Conservation (phyloP, 352 stramenopile species). For the Phytopythium kandeliae region DNA sequence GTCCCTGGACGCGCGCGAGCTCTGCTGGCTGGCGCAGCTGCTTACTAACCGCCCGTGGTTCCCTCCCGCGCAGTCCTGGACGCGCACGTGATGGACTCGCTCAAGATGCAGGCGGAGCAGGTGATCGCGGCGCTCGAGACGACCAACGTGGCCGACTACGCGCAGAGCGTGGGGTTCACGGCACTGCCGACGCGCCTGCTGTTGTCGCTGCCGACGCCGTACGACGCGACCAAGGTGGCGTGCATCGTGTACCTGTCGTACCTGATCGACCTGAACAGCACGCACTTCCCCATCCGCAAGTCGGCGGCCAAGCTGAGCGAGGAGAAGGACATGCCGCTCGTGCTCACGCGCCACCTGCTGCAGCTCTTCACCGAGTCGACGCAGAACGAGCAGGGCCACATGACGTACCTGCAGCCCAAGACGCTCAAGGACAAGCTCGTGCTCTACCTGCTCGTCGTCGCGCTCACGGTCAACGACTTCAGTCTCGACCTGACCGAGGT, state of each 20-base stretch:
- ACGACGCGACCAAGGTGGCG: slow-evolving; percentile 62
- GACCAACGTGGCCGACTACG: slow-evolving; percentile 51
- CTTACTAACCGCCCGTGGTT: slow-evolving; percentile 4
- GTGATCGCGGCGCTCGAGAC: slow-evolving; percentile 55
- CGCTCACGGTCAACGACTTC: slow-evolving; percentile 69
- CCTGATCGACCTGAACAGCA: slow-evolving; percentile 58
- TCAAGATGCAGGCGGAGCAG: slow-evolving; percentile 72
- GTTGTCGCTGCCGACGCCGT: slow-evolving; percentile 57
- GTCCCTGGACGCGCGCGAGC: slow-evolving; percentile 8
- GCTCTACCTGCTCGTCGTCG: slow-evolving; percentile 68
- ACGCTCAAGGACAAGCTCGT: slow-evolving; percentile 77
- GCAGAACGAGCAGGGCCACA: slow-evolving; percentile 44
- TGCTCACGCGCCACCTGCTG: slow-evolving; percentile 63
- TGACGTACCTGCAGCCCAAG: slow-evolving; percentile 72
- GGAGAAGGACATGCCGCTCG: slow-evolving; percentile 66
- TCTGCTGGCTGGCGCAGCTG: too few species aligned
- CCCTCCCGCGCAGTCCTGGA: slow-evolving; percentile 46
- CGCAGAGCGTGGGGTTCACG: slow-evolving; percentile 33
- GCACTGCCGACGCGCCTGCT: slow-evolving; percentile 58
- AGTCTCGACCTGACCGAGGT: slow-evolving; percentile 72
- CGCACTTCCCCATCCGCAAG: slow-evolving; percentile 59
- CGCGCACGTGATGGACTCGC: slow-evolving; percentile 59
- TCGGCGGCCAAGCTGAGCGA: slow-evolving; percentile 64
- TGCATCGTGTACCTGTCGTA: slow-evolving; percentile 75
- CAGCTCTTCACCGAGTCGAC: slow-evolving; percentile 65